Base-by-base conservation (phyloP, 1,284 basidiomycete genomes). In the Ganoderma boninense region DNA sequence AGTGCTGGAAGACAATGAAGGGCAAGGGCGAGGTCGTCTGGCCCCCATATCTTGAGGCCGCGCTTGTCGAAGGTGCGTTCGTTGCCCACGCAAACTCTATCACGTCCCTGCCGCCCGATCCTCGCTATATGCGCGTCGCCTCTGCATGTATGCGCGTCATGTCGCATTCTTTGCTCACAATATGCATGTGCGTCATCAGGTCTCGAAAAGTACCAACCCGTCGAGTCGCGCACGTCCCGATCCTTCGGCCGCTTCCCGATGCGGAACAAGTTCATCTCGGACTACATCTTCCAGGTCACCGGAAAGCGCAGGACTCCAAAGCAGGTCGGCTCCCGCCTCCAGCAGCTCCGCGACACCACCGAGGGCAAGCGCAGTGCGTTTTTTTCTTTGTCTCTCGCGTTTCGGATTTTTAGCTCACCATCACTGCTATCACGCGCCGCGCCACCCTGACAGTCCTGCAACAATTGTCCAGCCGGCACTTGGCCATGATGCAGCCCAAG, bases 191-290 rank as follows among this genome's bases (percentile, higher is more conserved):
- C 59, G 56, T 49, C 61, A 26, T 11, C 74, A 90, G 89, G 89
- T 35, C 84, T 94, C 49, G 88, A 91, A 75, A 87, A 87, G 70
- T 94, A 94, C 77, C 86, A 89, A 71, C 92, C 92, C 60, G 89
- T 90, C 76, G 88, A 92, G 78, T 89, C 89, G 18, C 82, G 92
- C 74, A 90, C 92, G 74, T 91, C 91, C 61, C 85, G 90, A 69
- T 85, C 91, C 8, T 85, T 93, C 23, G 90, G 91, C 38, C 87
- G 92, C 67, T 93, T 91, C 79, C 92, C 92, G 57, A 89, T 90
- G 85, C 85, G 92, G 67, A 93, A 93, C 81, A 86, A 90, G 65
- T 93, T 92, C 80, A 92, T 93, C 76, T 92, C 91, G 68, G 90
- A 92, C 74, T 90, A 90, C 79, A 92, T 93, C 77, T 87, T 83